Base-by-base conservation (phyloP, 2,329 filamentous ascomycete species). In the Penicillium vulpinum region DNA sequence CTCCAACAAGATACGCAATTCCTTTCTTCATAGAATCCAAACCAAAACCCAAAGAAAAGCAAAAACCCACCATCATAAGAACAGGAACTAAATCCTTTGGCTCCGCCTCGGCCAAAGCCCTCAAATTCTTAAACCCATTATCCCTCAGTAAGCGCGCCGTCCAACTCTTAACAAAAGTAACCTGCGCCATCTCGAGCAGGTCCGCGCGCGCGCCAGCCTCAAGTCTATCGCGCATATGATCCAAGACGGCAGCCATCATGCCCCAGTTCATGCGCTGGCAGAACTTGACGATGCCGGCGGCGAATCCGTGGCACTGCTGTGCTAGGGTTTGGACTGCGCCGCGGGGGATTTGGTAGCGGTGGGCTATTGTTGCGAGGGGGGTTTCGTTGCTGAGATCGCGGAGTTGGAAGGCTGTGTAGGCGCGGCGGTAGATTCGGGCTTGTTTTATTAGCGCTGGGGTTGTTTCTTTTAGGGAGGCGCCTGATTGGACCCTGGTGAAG, bases 221-320 rank as follows among this genome's bases (percentile, higher is more conserved):
- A 7, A 92, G 78, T 22, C 89, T 81, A 71, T 91, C 88, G 0
- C 86, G 85, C 75, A 90, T 91, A 67, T 92, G 89, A 62, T 91
- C 88, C 31, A 92, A 77, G 7, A 88, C 86, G 5, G 86, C 87
- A 7, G 85, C 85, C 69, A 92, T 83, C 65, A 88, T 85, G 1
- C 86, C 87, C 88, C 88, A 91, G 2, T 82, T 85, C 89, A 92
- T 91, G 18, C 85, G 81, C 62, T 90, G 82, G 67, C 89, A 92
- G 67, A 92, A 92, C 62, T 89, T 91, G 58, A 92, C 85, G 80
- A 91, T 90, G 4, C 88, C 88, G 2, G 88, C 87, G 4, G 88
- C 89, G 67, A 92, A 92, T 0, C 89, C 89, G 62, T 91, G 86
- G 62, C 89, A 91, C 1, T 86, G 88, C 65, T 91, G 88, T 2